Base-by-base conservation (phyloP, 2,329 filamentous ascomycete species). In the Geosmithia putterillii region DNA sequence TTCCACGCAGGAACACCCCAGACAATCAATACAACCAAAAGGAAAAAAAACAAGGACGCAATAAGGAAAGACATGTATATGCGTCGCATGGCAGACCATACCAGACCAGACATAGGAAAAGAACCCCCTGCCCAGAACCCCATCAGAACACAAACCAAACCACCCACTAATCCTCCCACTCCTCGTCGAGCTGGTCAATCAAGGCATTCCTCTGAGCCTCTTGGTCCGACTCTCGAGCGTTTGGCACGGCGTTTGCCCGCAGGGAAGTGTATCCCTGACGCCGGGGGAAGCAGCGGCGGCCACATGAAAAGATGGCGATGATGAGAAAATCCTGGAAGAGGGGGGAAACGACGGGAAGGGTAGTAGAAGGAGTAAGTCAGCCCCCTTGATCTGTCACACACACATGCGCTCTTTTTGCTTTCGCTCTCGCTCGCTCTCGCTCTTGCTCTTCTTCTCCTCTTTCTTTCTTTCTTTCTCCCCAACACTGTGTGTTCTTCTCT, bases 131-230 rank as follows among this genome's bases (percentile, higher is more conserved):
- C n/a, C n/a, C 28, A 38, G 15, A 8, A 8, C 20, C 20, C 36
- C 25, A 22, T 8, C 21, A 15, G 17, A 20, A 35, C 5, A n/a
- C 10, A 36, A 34, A 42, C 25, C 9, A n/a, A 37, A 4, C 20
- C 9, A 8, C 9, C 10, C n/a, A 37, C 44, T 54, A 81, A 49
- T 95, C 89, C 53, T 95, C 89, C 90, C 90, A 96, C 59, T 95
- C 89, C 61, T 96, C 90, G 55, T 96, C 92, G 46, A 95, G 70
- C 62, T 95, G 87, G 60, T 96, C 90, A 59, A 98, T 96, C 53
- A 96, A 65, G 49, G 88, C 71, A 61, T 96, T 95, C 17, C 42
- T n/a, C 64, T 96, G 92, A 44, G 88, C 89, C 46, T 95, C 90
- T 44, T 71, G 60, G 54, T 68, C 68, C 51, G 70, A 58, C 47